phyloP scores from a whole-genome alignment of 306 rosid species.

The Citrullus colocynthis region DNA sequence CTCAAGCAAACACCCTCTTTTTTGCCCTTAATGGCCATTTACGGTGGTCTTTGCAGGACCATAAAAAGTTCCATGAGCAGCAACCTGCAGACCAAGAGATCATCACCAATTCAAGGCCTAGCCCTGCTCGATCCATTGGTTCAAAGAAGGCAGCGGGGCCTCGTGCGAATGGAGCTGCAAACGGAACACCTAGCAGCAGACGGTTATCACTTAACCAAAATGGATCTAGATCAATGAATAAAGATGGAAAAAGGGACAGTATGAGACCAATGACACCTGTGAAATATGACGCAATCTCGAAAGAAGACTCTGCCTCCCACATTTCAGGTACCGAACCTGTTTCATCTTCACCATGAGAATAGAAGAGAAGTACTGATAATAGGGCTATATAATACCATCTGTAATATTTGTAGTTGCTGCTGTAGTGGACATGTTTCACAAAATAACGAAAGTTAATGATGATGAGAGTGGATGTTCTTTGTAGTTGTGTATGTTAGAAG shows the following conservation, averaged over 20 bases:
- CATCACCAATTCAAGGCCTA: constrained; percentile 57
- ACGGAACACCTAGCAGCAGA: constrained; percentile 65
- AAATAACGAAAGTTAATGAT: constrained; percentile 3
- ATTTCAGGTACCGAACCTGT: constrained; percentile 58
- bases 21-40: neutral
- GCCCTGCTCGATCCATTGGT: constrained; percentile 69
- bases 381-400: neutral
- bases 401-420: constrained; percentile 8
- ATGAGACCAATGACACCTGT: constrained; percentile 66
- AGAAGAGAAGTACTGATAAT: neutral
- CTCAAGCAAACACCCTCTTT: neutral
- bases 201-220: constrained; percentile 87
- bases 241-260: constrained; percentile 70
- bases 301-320: constrained; percentile 74
- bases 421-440: constrained; percentile 2
- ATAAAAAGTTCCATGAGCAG: constrained; percentile 72
- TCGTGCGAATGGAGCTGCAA: constrained; percentile 70
- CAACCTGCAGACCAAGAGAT: constrained; percentile 74
- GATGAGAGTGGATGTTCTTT: neutral
- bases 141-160: constrained; percentile 72
- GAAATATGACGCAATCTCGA: constrained; percentile 74
- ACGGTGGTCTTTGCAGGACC: constrained; percentile 44
- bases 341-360: constrained; percentile 53
- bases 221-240: constrained; percentile 56
- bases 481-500: constrained; percentile 12